phyloP scores from a whole-genome alignment of 306 rosid genomes.

The Bauhinia variegata region DNA sequence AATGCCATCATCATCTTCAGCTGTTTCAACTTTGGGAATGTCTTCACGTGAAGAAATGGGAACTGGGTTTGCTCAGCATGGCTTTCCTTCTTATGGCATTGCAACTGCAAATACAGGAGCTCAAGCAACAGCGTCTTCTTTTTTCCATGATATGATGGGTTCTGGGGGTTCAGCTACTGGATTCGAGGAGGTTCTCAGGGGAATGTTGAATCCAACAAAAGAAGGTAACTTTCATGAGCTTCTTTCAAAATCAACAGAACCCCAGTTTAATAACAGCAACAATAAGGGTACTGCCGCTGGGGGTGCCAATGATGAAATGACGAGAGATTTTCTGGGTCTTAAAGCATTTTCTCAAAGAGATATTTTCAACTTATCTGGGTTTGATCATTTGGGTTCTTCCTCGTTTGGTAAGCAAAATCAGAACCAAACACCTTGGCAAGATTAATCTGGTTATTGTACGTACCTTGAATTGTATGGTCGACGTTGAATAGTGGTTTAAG shows the following conservation, averaged over 20 bases:
- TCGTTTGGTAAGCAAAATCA: constrained; percentile 46
- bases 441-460: constrained; percentile 15
- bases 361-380: constrained; percentile 48
- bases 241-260: constrained; percentile 31
- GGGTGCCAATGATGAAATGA: constrained; percentile 47
- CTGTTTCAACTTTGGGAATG: constrained; percentile 38
- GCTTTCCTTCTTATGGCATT: constrained; percentile 38
- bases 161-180: constrained; percentile 26
- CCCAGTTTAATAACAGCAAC: constrained; percentile 11
- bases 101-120: background rate
- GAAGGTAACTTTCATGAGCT: constrained; percentile 23
- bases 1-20: constrained; percentile 26
- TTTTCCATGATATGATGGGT: constrained; percentile 56
- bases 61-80: constrained; percentile 29
- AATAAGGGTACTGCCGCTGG: background rate
- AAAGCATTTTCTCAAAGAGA: constrained; percentile 50
- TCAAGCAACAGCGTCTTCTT: constrained; percentile 2
- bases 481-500: background rate
- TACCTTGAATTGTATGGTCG: background rate
- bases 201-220: constrained; percentile 32
- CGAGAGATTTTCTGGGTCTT: constrained; percentile 76
- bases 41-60: constrained; percentile 51
- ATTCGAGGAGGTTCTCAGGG: constrained; percentile 47
- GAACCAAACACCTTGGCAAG: constrained; percentile 60
- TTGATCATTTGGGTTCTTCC: constrained; percentile 47